Evolutionary conservation across 805 yeast genomes (phyloP).

Genomic region (Yamadazyma akitaensis): DNA sequence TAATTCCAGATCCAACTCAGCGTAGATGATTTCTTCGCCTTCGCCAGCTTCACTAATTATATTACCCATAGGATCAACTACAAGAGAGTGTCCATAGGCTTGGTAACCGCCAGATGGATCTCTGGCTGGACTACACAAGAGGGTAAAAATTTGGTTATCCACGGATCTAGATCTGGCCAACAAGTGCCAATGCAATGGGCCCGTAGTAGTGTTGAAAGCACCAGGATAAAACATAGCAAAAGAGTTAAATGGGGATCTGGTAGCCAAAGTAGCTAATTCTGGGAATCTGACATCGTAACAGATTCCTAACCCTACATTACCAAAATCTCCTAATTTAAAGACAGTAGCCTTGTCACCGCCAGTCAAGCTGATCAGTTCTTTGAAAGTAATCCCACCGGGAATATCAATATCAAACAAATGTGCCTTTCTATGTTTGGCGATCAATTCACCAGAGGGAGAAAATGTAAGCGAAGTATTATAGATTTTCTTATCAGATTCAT

Average conservation of each 20-base stretch:
- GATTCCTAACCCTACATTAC: slow-evolving; percentile 79
- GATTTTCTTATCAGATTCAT: slow-evolving; percentile 49
- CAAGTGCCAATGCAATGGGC: slow-evolving; percentile 80
- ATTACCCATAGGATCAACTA: slow-evolving; percentile 41
- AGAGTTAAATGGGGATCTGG: slow-evolving; percentile 54
- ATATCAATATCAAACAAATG: slow-evolving; percentile 92
- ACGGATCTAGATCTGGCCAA: slow-evolving; percentile 71
- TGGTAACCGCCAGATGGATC: slow-evolving; percentile 50
- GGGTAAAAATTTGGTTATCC: slow-evolving; percentile 68
- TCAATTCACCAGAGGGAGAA: slow-evolving; percentile 64
- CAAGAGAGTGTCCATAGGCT: slow-evolving; percentile 46
- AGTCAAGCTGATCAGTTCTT: slow-evolving; percentile 70
- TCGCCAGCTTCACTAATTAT: slow-evolving; percentile 45
- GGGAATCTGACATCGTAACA: slow-evolving; percentile 83
- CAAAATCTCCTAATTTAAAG: slow-evolving; percentile 58
- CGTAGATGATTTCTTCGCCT: slow-evolving; percentile 42
- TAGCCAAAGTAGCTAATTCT: slow-evolving; percentile 67
- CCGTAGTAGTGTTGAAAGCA: slow-evolving; percentile 81
- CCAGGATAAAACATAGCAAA: slow-evolving; percentile 82
- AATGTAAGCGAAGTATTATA: slow-evolving; percentile 79
- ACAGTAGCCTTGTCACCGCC: slow-evolving; percentile 85
- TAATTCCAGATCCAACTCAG: slow-evolving; percentile 37
- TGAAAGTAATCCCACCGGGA: slow-evolving; percentile 85
- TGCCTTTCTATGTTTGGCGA: slow-evolving; percentile 84
- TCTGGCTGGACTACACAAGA: slow-evolving; percentile 87